phyloP scores from a whole-genome alignment of 169 alveolate genomes.

The Eimeria sp. region DNA sequence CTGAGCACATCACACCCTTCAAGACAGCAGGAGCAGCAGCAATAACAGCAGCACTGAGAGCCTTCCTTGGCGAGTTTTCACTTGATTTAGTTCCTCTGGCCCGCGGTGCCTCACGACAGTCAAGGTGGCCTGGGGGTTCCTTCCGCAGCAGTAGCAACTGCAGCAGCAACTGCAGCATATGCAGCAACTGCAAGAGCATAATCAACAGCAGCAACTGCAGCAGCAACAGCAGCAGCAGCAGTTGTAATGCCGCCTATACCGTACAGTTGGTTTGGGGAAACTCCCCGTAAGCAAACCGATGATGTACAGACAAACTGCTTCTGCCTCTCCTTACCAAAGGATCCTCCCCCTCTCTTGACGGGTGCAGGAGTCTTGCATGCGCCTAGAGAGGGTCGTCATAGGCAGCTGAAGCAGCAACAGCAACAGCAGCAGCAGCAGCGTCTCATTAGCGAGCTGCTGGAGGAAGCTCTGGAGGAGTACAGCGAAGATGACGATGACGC shows the following conservation, averaged over 20 bases:
- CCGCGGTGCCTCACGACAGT: not conserved
- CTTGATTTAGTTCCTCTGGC: not conserved
- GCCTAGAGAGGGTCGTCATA: constrained; percentile 1
- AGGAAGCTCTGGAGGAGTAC: constrained; percentile 57
- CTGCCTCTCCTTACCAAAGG: constrained; percentile 3
- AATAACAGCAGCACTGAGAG: not conserved
- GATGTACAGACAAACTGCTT: constrained; percentile 49
- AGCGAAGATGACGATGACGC: constrained; percentile 47
- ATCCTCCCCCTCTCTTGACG: not conserved
- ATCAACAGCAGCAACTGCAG: constrained; percentile 12
- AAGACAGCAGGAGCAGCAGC: not conserved
- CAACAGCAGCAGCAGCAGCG: constrained; percentile 68
- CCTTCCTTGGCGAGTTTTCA: not conserved
- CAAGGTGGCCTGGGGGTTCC: not conserved
- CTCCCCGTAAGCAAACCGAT: not conserved
- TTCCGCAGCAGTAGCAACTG: not conserved
- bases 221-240: constrained; percentile 52
- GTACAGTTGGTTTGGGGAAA: constrained; percentile 31
- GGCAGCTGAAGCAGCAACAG: constrained; percentile 43
- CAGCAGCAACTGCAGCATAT: not conserved
- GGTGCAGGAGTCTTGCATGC: not conserved
- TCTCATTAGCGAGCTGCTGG: constrained; percentile 20
- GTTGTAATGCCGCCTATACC: constrained; percentile 41
- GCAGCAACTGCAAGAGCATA: not conserved
- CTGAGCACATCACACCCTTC: not conserved